These are phyloP conservation scores for Xylariaceae sp. DNA, from an alignment of 2,329 filamentous ascomycete species.

Conservation along the genomic window DNA sequence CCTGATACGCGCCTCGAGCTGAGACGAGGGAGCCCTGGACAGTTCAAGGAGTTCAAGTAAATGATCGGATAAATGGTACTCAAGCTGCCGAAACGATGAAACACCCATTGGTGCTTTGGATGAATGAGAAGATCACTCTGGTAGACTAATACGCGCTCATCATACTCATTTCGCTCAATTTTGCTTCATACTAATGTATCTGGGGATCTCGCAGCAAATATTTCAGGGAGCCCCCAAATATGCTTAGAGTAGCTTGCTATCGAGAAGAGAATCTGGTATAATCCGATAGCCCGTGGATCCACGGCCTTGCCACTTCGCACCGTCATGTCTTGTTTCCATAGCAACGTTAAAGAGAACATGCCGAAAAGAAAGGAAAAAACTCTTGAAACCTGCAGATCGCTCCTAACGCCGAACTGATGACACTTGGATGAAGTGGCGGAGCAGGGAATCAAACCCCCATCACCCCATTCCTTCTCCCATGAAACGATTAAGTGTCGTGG, in stretches of 20 bases:
- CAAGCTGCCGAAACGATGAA: too few species aligned
- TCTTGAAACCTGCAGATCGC: not conserved
- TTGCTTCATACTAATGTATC: slow-evolving; percentile 23
- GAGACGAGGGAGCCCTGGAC: too few species aligned
- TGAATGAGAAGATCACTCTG: not conserved
- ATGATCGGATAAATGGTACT: too few species aligned
- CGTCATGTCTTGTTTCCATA: not conserved
- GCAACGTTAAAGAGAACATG: slow-evolving; percentile 2
- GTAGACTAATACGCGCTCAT: not conserved
- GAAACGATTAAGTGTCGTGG: not conserved
- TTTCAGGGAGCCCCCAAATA: not conserved
- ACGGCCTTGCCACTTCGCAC: not conserved
- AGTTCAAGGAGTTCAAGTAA: too few species aligned
- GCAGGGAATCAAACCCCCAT: not conserved
- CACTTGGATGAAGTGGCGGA: slow-evolving; percentile 1
- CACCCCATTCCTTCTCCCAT: not conserved
- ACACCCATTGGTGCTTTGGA: not conserved
- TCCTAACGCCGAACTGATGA: slow-evolving; percentile 10
- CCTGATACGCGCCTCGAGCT: too few species aligned
- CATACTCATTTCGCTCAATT: slow-evolving; percentile 15
- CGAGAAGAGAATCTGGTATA: not conserved
- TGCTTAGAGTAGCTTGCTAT: slow-evolving; percentile 1
- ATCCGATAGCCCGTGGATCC: not conserved
- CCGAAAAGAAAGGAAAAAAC: not conserved
- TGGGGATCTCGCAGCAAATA: slow-evolving; percentile 13